Conservation (phyloP, 305 asterid genomes). For the Solanum hybrid region DNA sequence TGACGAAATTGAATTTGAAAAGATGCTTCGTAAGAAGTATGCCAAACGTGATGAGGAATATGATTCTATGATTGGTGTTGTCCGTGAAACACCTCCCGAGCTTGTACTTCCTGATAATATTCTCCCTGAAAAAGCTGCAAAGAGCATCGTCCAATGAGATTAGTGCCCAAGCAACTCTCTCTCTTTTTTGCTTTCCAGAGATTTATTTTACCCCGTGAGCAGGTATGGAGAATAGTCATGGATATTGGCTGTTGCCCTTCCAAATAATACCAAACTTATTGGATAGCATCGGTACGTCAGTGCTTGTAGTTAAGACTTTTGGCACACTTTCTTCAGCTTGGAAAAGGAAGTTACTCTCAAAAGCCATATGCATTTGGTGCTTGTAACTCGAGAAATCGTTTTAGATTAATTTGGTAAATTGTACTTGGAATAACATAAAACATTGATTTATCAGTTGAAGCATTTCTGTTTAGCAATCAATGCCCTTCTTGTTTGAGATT, state of each 20-base stretch:
- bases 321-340: neutral
- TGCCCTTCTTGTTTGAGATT: neutral
- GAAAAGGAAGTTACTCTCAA: neutral
- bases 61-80: slow-evolving; percentile 31
- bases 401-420: neutral
- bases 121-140: slow-evolving; percentile 24
- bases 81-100: slow-evolving; percentile 38
- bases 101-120: slow-evolving; percentile 33
- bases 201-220: neutral
- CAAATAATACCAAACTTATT: slow-evolving; percentile 16
- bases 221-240: neutral
- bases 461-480: neutral
- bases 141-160: slow-evolving; percentile 12
- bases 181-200: neutral
- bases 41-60: slow-evolving; percentile 30
- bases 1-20: slow-evolving; percentile 33
- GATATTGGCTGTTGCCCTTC: slow-evolving; percentile 2
- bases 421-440: neutral
- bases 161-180: neutral
- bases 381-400: neutral
- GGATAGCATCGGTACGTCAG: neutral
- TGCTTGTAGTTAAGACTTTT: slow-evolving; percentile 2
- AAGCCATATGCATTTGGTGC: slow-evolving; percentile 9
- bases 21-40: slow-evolving; percentile 29
- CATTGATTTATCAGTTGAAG: neutral